Conservation (phyloP, 352 stramenopile genomes). For the Phytophthora litchii region DNA sequence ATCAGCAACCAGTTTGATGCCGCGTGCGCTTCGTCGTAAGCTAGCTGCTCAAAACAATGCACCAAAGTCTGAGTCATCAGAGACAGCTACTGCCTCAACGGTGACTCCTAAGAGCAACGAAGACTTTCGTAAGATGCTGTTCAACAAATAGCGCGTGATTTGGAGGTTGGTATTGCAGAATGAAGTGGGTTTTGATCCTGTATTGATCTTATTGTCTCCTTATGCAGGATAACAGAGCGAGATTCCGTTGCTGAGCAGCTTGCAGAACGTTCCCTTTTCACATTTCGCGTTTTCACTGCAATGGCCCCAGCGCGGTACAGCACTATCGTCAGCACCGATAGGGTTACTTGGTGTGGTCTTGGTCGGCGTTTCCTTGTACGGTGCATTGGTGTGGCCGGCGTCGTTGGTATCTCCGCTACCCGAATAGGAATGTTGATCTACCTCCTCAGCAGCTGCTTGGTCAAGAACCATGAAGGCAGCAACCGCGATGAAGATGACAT, state of each 20-base stretch:
- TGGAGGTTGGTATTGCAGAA: constrained; percentile 20
- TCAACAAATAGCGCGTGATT: constrained; percentile 40
- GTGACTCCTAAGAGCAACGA: constrained; percentile 68
- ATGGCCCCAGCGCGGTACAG: constrained; percentile 7
- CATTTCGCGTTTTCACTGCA: constrained; percentile 7
- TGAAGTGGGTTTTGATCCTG: constrained; percentile 6
- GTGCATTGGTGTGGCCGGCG: not conserved
- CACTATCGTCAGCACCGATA: not conserved
- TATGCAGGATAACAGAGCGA: constrained; percentile 28
- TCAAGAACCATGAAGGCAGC: constrained; percentile 4
- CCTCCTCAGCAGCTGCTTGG: not conserved
- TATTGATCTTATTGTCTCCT: constrained; percentile 16
- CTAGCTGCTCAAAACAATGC: constrained; percentile 31
- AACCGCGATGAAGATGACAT: constrained; percentile 12
- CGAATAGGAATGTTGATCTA: constrained; percentile 5
- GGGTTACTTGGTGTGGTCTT: not conserved
- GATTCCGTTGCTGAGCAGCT: constrained; percentile 11
- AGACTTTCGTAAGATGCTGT: constrained; percentile 71
- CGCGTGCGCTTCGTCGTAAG: constrained; percentile 50
- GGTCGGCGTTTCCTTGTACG: not conserved
- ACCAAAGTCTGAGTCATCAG: constrained; percentile 2
- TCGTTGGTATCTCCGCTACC: constrained; percentile 9
- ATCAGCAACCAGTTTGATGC: constrained; percentile 55
- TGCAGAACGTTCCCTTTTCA: constrained; percentile 17
- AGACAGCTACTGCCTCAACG: not conserved